Base-by-base conservation (phyloP, 1,139 yeast genomes). In the Yamadazyma jaroonii region DNA sequence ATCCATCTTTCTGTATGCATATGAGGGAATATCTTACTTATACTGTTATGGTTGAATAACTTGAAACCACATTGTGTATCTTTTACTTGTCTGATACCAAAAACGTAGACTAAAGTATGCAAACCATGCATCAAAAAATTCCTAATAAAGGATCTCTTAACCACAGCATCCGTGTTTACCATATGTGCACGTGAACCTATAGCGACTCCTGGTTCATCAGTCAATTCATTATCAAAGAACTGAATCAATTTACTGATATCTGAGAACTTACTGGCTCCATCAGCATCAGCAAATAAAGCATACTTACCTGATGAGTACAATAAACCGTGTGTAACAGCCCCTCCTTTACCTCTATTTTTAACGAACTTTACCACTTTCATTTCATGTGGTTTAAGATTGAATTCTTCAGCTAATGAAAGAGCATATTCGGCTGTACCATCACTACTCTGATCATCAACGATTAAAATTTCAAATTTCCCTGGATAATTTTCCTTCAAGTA, bases 1-100 rank as follows among this genome's bases (percentile, higher is more conserved):
- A 94, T 92, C 98, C 98, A 92, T 40, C 98, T 80, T 61, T 92
- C 98, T 10, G 96, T 90, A 59, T 92, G 97, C 86, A 94, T 79
- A 49, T 77, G 83, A 4, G 97, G 97, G 61, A 89, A 89, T 30
- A 92, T 85, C 39, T 54, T 53, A 12, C 56, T 55, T 12, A 83
- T 75, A 0, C 97, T 84, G 9, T 70, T 66, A 43, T 79, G 74
- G 48, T 92, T 86, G 61, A 90, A 92, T 64, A 92, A 67, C 61
- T 92, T 92, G 68, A 94, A 92, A 6, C 98, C 98, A 67, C 98
- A 92, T 64, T 92, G 98, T 5, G 98, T 92, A 59, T 92, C 98
- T 43, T 83, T 79, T 44, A 94, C 79, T 9, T 81, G 75, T 47
- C 95, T 73, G 34, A 92, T 87, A 7, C 98, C 98, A 66, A 94